Evolutionary conservation across 352 stramenopile genomes (phyloP), one percentile per base, ranked within the genome.

Genomic region (Phytophthora boehmeriae): DNA sequence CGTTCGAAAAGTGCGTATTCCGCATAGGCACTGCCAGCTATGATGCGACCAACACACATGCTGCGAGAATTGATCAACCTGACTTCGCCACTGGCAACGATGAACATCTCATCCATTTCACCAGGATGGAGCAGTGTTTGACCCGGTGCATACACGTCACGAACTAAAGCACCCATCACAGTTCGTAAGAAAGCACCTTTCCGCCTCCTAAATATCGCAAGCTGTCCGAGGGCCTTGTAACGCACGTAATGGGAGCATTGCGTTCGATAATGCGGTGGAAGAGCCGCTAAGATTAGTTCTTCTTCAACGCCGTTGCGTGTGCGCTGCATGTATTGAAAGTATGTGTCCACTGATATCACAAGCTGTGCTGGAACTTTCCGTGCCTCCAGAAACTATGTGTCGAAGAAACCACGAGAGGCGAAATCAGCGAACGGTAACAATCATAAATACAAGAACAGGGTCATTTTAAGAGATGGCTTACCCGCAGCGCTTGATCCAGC

Each of bases 301-400:
- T 88, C 78, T 50, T 88, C 76, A 1, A 86, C 68, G 6, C 78
- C 78, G 11, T 73, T 83, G 2, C 83, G 76, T 1, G 80, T 89
- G 1, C 78, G 75, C 51, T 92, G 76, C 83, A 92, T 90, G 35
- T 89, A 92, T 36, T 87, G 75, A 38, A 86, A 90, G 53, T 90
- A 92, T 19, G 71, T 66, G 16, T 73, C 67, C 25, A 92, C 77
- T 5, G 68, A 61, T 0, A 28, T 35, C 1, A 66, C 43, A 1
- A 90, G 56, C 4, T 73, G 41, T 1, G 13, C 38, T 11, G 78
- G 38, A 6, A 84, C 56, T n/a, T 78, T 76, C 10, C 80, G 66
- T 27, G 67, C 68, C 14, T 11, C 22, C 8, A 90, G 39, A 56
- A 90, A 88, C 78, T 85, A 38, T 4, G 6, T 30, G 25, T 30